Evolutionary conservation across 106 monocot species (phyloP).

Genomic region (Chionographis japonica): DNA sequence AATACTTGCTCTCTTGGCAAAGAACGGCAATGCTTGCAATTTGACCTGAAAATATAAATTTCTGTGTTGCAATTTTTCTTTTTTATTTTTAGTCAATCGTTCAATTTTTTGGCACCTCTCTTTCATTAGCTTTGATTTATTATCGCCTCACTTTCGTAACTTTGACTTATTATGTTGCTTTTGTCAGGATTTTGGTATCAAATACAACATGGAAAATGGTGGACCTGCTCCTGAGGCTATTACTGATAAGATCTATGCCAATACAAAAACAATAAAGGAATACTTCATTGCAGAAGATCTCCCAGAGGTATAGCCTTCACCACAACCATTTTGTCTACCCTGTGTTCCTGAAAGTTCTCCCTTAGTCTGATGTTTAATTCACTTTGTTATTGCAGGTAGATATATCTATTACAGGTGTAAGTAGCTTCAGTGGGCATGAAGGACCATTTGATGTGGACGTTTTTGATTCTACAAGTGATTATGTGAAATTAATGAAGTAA

Average conservation of each 20-base stretch:
- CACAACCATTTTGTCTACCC: too few relatives aligned
- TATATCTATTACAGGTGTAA: conserved; percentile 67
- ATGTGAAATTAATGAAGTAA: conserved; percentile 96
- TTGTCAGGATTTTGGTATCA: conserved; percentile 94
- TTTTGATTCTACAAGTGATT: conserved; percentile 84
- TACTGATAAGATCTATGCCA: conserved; percentile 85
- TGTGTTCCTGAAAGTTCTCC: background rate
- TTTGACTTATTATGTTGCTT: background rate
- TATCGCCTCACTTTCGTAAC: too few relatives aligned
- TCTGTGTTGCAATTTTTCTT: too few relatives aligned
- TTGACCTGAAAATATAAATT: too few relatives aligned
- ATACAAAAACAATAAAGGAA: conserved; percentile 79
- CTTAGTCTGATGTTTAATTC: background rate
- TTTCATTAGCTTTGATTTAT: too few relatives aligned
- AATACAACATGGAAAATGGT: conserved; percentile 99
- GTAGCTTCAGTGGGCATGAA: conserved; percentile 72
- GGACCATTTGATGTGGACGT: conserved; percentile 92
- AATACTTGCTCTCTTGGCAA: too few relatives aligned
- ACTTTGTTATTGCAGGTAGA: conserved; percentile 62
- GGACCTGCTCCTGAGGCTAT: conserved; percentile 93
- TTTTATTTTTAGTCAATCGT: too few relatives aligned
- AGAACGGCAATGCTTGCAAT: too few relatives aligned
- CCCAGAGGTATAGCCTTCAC: conserved; percentile 55
- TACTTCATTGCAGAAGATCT: conserved; percentile 91
- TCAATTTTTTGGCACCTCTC: too few relatives aligned